These are phyloP conservation scores for Trichomonas tenax DNA, from an alignment of 208 protist species.

Conservation along the genomic window DNA sequence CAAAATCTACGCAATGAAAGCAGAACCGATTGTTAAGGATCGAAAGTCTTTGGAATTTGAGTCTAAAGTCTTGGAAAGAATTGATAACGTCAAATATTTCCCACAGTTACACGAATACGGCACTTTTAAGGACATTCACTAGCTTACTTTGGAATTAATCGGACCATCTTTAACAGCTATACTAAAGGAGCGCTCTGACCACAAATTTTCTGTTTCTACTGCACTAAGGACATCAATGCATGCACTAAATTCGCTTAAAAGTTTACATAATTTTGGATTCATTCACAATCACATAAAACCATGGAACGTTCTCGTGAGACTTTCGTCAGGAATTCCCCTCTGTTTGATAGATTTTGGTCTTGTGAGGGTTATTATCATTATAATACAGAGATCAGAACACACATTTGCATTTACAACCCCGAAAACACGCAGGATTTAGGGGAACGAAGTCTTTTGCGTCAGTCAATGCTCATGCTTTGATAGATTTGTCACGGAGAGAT, in stretches of 20 bases:
- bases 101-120: neutral
- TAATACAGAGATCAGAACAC: neutral
- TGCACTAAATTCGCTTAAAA: neutral
- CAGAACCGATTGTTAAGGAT: neutral
- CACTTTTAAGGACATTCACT: neutral
- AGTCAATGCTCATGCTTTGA: neutral
- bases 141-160: neutral
- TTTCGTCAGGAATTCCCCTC: neutral
- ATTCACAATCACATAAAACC: neutral
- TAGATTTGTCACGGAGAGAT: neutral
- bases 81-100: neutral
- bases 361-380: neutral
- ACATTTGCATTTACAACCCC: neutral
- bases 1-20: neutral
- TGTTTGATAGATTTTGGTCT: neutral
- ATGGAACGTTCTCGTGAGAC: neutral
- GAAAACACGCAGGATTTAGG: neutral
- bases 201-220: neutral
- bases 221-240: neutral
- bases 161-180: neutral
- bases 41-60: neutral
- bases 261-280: neutral
- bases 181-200: neutral
- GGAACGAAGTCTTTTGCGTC: neutral
- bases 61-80: neutral